These are phyloP conservation scores for Spizellomyces punctatus DNA, from an alignment of 192 early-diverging fungal species.

Conservation along the genomic window DNA sequence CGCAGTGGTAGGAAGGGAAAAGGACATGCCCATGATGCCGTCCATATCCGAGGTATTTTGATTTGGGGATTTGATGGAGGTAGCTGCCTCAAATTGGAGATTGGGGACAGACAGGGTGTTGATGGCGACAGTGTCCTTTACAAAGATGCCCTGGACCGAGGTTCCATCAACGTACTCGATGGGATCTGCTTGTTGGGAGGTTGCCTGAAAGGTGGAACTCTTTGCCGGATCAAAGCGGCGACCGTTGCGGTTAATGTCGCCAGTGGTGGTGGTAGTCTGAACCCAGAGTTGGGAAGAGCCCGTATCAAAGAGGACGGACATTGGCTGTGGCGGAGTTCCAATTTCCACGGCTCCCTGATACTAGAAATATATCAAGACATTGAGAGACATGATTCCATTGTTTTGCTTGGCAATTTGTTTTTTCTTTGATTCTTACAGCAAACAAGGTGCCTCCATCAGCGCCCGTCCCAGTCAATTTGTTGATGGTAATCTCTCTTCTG, in stretches of 20 bases:
- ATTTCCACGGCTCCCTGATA: conserved; percentile 35
- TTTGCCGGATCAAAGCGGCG: conserved; percentile 30
- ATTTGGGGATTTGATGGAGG: conserved; percentile 3
- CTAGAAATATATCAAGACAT: too few relatives aligned
- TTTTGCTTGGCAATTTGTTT: not conserved
- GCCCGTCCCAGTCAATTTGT: conserved; percentile 11
- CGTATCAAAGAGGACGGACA: conserved; percentile 48
- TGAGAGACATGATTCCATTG: not conserved
- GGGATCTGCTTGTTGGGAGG: conserved; percentile 15
- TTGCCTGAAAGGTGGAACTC: conserved; percentile 29
- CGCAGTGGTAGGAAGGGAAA: too few relatives aligned
- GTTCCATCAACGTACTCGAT: conserved; percentile 47
- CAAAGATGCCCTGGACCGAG: conserved; percentile 29
- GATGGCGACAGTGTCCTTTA: conserved; percentile 34
- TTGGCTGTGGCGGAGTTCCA: conserved; percentile 43
- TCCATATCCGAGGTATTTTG: conserved; percentile 16
- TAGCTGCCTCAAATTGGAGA: conserved; percentile 35
- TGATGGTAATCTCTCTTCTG: conserved; percentile 6
- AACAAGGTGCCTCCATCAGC: conserved; percentile 23
- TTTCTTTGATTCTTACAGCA: conserved; percentile 6
- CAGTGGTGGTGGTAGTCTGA: conserved; percentile 27
- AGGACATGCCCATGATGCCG: conserved; percentile 46
- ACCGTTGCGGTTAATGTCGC: conserved; percentile 21
- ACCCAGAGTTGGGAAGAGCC: conserved; percentile 50
- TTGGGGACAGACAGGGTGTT: conserved; percentile 19